Percentiles rank a stretch among this genome's conserved stretches.
These are phyloP conservation scores for Coemansia sp. DNA, from an alignment of 192 early-diverging fungal species.

Conservation along the genomic window DNA sequence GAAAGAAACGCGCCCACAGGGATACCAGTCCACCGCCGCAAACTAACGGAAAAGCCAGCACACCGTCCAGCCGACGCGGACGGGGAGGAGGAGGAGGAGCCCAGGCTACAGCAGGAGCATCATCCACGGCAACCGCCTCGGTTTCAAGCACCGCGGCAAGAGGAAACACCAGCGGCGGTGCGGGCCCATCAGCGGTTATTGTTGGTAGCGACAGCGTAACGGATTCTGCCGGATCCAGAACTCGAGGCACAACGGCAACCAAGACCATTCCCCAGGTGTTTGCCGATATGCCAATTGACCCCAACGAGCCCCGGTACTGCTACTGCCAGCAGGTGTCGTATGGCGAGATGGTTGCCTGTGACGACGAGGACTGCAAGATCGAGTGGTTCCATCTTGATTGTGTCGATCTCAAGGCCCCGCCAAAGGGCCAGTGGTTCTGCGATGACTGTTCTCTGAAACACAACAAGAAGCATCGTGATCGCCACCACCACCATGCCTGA, in stretches of 20 bases:
- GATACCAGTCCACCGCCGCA: constrained; percentile 13
- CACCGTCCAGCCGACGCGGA: constrained; percentile 19
- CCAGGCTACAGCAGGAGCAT: background rate
- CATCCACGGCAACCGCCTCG: too few species aligned
- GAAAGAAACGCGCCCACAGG: background rate
- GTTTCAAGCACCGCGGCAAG: background rate
- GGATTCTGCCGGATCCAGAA: constrained; percentile 3
- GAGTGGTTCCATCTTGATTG: constrained; percentile 99
- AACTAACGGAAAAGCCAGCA: constrained; percentile 12
- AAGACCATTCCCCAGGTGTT: constrained; percentile 31
- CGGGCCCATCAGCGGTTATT: constrained; percentile 2
- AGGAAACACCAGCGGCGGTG: background rate
- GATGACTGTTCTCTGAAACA: constrained; percentile 64
- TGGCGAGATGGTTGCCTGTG: constrained; percentile 97
- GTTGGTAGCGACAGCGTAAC: background rate
- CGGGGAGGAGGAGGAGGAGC: constrained; percentile 6
- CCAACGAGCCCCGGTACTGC: constrained; percentile 96
- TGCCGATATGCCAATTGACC: constrained; percentile 83
- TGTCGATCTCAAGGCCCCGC: constrained; percentile 82
- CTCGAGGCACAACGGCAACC: background rate
- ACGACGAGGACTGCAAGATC: constrained; percentile 87
- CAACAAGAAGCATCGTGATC: constrained; percentile 41
- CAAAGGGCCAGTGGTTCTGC: constrained; percentile 97
- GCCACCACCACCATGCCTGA: constrained; percentile 8
- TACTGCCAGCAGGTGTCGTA: constrained; percentile 94